Evolutionary conservation across 345 rosid genomes (phyloP).

Genomic region (Salix exigua): DNA sequence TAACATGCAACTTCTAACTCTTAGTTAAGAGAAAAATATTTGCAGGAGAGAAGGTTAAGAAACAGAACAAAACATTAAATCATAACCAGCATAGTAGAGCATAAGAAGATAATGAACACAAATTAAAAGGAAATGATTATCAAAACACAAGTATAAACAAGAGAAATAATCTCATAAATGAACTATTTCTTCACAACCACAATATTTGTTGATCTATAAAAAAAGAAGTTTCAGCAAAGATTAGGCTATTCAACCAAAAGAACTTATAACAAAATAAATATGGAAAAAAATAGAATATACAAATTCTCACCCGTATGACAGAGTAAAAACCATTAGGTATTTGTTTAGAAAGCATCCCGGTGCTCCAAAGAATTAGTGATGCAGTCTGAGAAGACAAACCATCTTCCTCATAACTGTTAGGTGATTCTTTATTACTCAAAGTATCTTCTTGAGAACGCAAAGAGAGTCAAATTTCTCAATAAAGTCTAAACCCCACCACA

Average conservation of each 20-base stretch:
- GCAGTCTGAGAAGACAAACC: conserved; percentile 60
- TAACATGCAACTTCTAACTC: not conserved
- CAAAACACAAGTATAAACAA: not conserved
- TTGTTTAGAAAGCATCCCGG: conserved; percentile 70
- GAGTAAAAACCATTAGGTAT: conserved; percentile 94
- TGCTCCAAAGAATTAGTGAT: conserved; percentile 87
- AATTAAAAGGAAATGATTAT: not conserved
- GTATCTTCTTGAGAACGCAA: conserved; percentile 66
- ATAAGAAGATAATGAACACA: not conserved
- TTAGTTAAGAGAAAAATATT: not conserved
- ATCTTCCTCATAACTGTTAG: conserved; percentile 60
- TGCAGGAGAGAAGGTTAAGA: not conserved
- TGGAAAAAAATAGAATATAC: not conserved
- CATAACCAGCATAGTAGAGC: not conserved
- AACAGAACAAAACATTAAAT: not conserved
- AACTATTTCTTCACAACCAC: not conserved
- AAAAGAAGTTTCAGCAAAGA: conserved; percentile 1
- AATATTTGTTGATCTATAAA: not conserved
- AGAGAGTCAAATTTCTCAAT: conserved; percentile 69
- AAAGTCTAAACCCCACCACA: conserved; percentile 91
- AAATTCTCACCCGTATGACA: conserved; percentile 43
- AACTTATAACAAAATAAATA: not conserved
- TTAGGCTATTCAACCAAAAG: not conserved
- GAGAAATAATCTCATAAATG: not conserved
- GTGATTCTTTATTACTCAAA: conserved; percentile 53